phyloP scores from a whole-genome alignment of 2,329 filamentous ascomycete genomes.

The Fusarium redolens region DNA sequence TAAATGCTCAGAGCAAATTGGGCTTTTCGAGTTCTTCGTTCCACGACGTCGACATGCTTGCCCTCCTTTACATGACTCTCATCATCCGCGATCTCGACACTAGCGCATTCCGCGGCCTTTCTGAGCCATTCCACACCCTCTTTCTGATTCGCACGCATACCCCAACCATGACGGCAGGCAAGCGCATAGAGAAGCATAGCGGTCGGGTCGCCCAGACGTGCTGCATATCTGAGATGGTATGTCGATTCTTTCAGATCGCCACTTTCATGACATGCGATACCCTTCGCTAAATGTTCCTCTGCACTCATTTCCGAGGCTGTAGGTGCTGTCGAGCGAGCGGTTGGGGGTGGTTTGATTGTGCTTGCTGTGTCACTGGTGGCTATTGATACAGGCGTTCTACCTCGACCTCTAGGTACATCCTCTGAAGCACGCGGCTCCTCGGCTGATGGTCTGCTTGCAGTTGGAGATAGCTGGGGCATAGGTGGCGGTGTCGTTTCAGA shows the following conservation, averaged over 20 bases:
- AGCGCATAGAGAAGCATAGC: constrained; percentile 97
- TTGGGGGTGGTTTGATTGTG: constrained; percentile 58
- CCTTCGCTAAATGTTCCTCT: constrained; percentile 90
- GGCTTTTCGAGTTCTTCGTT: constrained; percentile 85
- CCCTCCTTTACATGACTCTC: constrained; percentile 74
- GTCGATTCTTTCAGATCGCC: constrained; percentile 93
- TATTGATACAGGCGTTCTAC: constrained; percentile 59
- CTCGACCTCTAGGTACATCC: constrained; percentile 61
- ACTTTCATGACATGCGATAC: constrained; percentile 88
- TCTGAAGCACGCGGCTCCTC: constrained; percentile 60
- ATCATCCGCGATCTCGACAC: constrained; percentile 84
- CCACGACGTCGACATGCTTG: constrained; percentile 71
- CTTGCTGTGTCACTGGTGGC: constrained; percentile 66
- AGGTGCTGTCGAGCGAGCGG: constrained; percentile 60
- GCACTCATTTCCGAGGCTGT: constrained; percentile 77
- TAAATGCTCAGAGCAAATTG: constrained; percentile 97
- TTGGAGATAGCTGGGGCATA: constrained; percentile 57
- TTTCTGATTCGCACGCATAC: constrained; percentile 89
- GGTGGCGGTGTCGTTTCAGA: constrained; percentile 56
- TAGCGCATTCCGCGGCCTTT: constrained; percentile 87
- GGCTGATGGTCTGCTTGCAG: constrained; percentile 58
- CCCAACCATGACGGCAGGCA: constrained; percentile 96
- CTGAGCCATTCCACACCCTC: constrained; percentile 94
- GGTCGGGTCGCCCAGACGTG: constrained; percentile 85
- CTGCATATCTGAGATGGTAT: constrained; percentile 92